These are phyloP conservation scores for Coemansia sp. DNA, from an alignment of 192 early-diverging fungal genomes.

Conservation along the genomic window DNA sequence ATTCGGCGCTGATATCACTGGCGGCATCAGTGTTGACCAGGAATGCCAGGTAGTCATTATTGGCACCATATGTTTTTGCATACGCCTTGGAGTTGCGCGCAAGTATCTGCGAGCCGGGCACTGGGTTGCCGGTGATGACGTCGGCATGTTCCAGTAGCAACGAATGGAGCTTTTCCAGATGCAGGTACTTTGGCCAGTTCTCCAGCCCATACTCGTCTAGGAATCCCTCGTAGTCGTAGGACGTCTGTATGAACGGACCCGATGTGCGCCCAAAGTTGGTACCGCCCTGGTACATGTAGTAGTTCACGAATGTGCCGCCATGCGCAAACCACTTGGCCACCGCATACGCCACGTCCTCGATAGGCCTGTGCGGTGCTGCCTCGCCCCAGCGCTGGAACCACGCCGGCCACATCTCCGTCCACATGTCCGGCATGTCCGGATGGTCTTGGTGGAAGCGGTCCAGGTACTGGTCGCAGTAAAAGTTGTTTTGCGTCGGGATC, in stretches of 20 bases:
- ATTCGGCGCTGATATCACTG: conserved; percentile 6
- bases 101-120: conserved; percentile 12
- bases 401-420: conserved; percentile 62
- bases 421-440: conserved; percentile 56
- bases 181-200: conserved; percentile 54
- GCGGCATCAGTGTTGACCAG: conserved; percentile 29
- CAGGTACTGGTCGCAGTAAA: conserved; percentile 58
- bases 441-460: conserved; percentile 22
- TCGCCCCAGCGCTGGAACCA: conserved; percentile 63
- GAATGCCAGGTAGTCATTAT: conserved; percentile 25
- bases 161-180: conserved; percentile 35
- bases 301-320: conserved; percentile 59
- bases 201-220: conserved; percentile 54
- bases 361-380: conserved; percentile 48
- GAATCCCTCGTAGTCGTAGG: conserved; percentile 54
- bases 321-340: conserved; percentile 58
- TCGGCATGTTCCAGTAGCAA: conserved; percentile 19
- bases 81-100: neutral
- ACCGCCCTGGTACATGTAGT: conserved; percentile 69
- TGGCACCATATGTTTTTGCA: conserved; percentile 31
- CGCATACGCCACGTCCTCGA: conserved; percentile 61
- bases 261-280: conserved; percentile 64
- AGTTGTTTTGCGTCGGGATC: conserved; percentile 57
- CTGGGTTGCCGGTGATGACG: conserved; percentile 17
- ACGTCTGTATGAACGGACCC: conserved; percentile 43